Evolutionary conservation across 352 stramenopile species (phyloP).

Genomic region (Globisporangium recalcitrans): DNA sequence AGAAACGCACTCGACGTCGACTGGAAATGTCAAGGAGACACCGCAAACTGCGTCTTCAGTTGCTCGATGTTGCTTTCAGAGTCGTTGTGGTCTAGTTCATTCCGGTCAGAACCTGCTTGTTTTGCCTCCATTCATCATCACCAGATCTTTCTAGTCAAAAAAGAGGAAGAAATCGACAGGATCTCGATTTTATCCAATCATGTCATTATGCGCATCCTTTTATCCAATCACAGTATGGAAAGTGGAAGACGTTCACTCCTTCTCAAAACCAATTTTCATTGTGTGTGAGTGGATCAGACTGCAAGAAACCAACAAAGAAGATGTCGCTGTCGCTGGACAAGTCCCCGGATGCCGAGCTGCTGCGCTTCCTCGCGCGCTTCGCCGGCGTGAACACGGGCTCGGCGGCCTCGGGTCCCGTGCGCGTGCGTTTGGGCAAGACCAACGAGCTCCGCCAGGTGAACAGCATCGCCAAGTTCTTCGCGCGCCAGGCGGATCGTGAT

Average conservation of each 20-base stretch:
- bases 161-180: no score
- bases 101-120: not conserved
- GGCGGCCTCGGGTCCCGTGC: constrained; percentile 64
- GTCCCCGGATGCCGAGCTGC: constrained; percentile 59
- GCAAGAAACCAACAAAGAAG: not conserved
- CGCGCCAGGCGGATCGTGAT: constrained; percentile 67
- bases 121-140: not conserved
- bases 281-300: constrained; percentile 3
- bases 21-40: no score
- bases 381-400: constrained; percentile 68
- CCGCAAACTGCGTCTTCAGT: no score
- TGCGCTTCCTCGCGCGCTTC: constrained; percentile 83
- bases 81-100: not conserved
- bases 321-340: constrained; percentile 85
- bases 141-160: not conserved
- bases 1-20: no score
- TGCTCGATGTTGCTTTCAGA: no score
- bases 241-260: not conserved
- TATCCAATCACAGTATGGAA: not conserved
- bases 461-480: constrained; percentile 75
- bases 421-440: constrained; percentile 65
- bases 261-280: not conserved
- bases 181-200: not conserved
- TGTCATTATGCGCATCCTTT: not conserved
- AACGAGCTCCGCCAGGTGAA: constrained; percentile 68